Conservation (phyloP, 495 filamentous ascomycete species). For the Collariella sp. region DNA sequence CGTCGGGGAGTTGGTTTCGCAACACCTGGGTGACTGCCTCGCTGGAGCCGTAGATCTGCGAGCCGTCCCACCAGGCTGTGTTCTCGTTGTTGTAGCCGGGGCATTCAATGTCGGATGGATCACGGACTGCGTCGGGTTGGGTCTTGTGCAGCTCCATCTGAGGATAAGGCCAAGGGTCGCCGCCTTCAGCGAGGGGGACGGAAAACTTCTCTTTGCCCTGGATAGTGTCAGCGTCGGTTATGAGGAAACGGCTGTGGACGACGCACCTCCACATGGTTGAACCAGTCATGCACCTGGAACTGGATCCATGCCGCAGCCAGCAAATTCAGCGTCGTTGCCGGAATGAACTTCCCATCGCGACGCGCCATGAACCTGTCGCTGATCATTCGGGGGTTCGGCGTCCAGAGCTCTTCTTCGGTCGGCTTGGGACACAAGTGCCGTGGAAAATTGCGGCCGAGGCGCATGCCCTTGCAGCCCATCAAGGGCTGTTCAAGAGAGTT, state of each 20-base stretch:
- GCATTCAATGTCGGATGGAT: constrained; percentile 24
- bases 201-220: constrained; percentile 19
- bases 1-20: constrained; percentile 21
- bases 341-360: constrained; percentile 27
- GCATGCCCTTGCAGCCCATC: constrained; percentile 40
- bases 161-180: constrained; percentile 23
- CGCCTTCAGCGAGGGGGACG: constrained; percentile 23
- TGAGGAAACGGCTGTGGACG: not conserved
- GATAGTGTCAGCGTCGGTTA: no score
- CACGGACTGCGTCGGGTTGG: constrained; percentile 22
- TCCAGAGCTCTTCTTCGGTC: constrained; percentile 31
- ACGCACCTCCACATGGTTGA: constrained; percentile 26
- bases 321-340: constrained; percentile 36
- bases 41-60: constrained; percentile 37
- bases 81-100: constrained; percentile 36
- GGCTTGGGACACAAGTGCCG: constrained; percentile 26
- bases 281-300: constrained; percentile 40
- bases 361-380: constrained; percentile 31
- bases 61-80: constrained; percentile 40
- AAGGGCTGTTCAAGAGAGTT: constrained; percentile 30
- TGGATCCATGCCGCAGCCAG: constrained; percentile 43
- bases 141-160: constrained; percentile 28
- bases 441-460: constrained; percentile 35
- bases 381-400: constrained; percentile 33
- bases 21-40: constrained; percentile 28